Evolutionary conservation across 2,329 filamentous ascomycete genomes (phyloP), one percentile per base, ranked within the genome.

Genomic region (Fusarium buxicola): DNA sequence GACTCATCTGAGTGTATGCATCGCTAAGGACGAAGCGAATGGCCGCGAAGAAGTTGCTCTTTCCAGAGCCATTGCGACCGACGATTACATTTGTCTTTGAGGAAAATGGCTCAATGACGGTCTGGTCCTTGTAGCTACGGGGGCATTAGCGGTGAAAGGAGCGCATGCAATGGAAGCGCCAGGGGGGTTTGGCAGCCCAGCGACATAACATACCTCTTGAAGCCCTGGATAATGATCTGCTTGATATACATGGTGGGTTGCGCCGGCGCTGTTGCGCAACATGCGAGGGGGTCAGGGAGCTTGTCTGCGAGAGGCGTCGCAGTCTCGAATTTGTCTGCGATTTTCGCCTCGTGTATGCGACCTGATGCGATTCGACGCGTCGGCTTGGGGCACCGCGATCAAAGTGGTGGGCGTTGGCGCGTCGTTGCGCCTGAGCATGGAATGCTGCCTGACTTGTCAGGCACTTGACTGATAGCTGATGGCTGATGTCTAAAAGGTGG

Each of bases 161-260:
- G 32, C 8, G 30, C 25, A 31, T 41, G 48, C 39, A 38, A 45
- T 58, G 47, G 43, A 45, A 50, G 21, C 25, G 30, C 27, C 38
- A 57, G n/a, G 35, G 32, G 44, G 41, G 36, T 24, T 18, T 41
- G 12, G 15, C 24, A 40, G 39, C 15, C 30, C 21, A 39, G 53
- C 35, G 48, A 54, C 74, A 69, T 78, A 96, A n/a, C 79, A 69
- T 78, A 96, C 93, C 93, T 97, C 82, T 99, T 99, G 82, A 99
- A 99, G 88, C 95, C 95, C 79, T 99, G 95, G 76, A 99, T 98
- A 78, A 97, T 98, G 78, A 98, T 97, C 82, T 99, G 95, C 80
- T 99, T 99, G 86, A 99, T 97, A 83, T 96, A 95, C 94, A 97
- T 97, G 75, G 71, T 83, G 77, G 73, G 68, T 68, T 72, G 70